A percentile compares a stretch with the other conserved stretches of the same genome.
phyloP scores from a whole-genome alignment of 495 filamentous ascomycete species.

The Penicillium angulare region DNA sequence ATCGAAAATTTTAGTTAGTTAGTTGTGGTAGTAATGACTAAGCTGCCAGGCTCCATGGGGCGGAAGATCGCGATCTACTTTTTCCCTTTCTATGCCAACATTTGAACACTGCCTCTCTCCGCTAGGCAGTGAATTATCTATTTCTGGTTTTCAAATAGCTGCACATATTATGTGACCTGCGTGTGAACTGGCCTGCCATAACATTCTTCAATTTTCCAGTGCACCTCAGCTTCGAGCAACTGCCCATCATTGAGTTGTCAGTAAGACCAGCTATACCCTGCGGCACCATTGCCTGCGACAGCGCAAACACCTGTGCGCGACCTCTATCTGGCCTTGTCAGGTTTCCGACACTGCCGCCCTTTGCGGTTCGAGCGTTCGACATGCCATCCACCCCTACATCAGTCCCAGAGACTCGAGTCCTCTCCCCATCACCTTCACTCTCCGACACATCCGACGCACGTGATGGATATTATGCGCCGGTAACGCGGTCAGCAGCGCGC shows the following conservation, averaged over 20 bases:
- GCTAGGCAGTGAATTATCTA: constrained; percentile 6
- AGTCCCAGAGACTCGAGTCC: constrained; percentile 65
- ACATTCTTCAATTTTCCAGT: neutral
- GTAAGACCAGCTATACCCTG: constrained; percentile 12
- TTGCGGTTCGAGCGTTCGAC: constrained; percentile 34
- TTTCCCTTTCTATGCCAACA: constrained; percentile 14
- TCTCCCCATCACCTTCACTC: constrained; percentile 66
- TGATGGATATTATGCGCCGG: constrained; percentile 59
- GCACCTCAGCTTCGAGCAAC: constrained; percentile 3
- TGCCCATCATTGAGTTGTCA: constrained; percentile 30
- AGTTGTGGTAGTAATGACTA: too few relatives aligned
- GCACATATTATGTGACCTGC: constrained; percentile 10
- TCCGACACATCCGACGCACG: constrained; percentile 51
- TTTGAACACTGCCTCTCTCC: constrained; percentile 26
- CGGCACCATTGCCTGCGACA: constrained; percentile 28
- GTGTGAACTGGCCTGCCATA: neutral
- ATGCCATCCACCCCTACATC: constrained; percentile 47
- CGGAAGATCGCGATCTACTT: constrained; percentile 24
- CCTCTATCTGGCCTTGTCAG: constrained; percentile 51
- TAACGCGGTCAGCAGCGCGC: constrained; percentile 63
- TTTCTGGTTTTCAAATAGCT: neutral
- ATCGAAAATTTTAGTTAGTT: too few relatives aligned
- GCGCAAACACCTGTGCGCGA: constrained; percentile 29
- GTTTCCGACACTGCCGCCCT: constrained; percentile 45
- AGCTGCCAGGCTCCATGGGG: too few relatives aligned